Percentiles rank a stretch among this genome's conserved stretches.
These are phyloP conservation scores for Typha latifolia DNA, from an alignment of 176 grass and related monocot genomes.

Conservation along the genomic window DNA sequence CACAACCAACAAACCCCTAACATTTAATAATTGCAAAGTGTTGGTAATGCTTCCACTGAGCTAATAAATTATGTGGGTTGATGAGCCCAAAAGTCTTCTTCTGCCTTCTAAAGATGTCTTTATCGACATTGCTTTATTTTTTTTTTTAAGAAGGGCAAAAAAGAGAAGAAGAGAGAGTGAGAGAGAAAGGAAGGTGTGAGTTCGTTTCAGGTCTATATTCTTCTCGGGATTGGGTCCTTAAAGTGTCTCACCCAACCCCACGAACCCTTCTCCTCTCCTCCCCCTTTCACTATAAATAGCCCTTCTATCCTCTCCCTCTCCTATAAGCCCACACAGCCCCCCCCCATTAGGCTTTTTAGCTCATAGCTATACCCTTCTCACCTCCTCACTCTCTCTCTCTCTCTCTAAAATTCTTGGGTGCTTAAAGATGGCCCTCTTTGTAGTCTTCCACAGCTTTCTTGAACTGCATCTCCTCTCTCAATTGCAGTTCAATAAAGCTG, in stretches of 20 bases:
- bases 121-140: not conserved
- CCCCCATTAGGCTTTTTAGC: not conserved
- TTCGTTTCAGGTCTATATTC: constrained; percentile 74
- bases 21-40: not conserved
- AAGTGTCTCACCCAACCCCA: constrained; percentile 33
- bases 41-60: not conserved
- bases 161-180: not conserved
- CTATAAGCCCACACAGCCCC: constrained; percentile 1
- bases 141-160: not conserved
- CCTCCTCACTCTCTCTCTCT: not conserved
- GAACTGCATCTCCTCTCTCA: constrained; percentile 58
- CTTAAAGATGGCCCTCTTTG: constrained; percentile 60
- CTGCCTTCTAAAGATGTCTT: not conserved
- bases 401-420: not conserved
- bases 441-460: constrained; percentile 99
- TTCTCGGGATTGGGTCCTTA: constrained; percentile 83
- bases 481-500: constrained; percentile 92
- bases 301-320: constrained; percentile 18
- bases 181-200: constrained; percentile 16
- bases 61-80: not conserved
- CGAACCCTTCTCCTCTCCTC: not conserved
- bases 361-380: not conserved
- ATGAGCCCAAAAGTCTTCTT: constrained; percentile 2
- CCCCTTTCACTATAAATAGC: constrained; percentile 51
- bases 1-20: not conserved